phyloP scores from a whole-genome alignment of 352 stramenopile species.

The Globisporangium recalcitrans region DNA sequence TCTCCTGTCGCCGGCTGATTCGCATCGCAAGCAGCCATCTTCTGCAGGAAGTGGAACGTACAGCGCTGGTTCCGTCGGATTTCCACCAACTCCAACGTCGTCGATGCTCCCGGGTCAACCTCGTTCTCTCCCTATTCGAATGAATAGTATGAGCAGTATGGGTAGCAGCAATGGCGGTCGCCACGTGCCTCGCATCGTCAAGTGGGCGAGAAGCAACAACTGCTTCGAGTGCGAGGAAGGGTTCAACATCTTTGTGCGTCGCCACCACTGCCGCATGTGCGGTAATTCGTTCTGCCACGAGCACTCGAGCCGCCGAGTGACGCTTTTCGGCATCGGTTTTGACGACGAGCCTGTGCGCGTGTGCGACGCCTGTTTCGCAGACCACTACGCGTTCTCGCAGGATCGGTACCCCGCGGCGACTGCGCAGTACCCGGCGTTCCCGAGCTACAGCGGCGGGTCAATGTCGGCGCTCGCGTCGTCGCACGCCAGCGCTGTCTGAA shows the following conservation, averaged over 20 bases:
- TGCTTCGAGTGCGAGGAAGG: conserved; percentile 82
- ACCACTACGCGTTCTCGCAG: conserved; percentile 52
- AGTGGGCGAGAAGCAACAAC: conserved; percentile 74
- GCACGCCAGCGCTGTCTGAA: conserved; percentile 14
- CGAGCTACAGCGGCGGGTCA: conserved; percentile 11
- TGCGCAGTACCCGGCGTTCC: conserved; percentile 9
- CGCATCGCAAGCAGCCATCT: conserved; percentile 34
- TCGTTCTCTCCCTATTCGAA: conserved; percentile 9
- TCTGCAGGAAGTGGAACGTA: conserved; percentile 28
- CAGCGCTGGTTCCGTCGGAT: conserved; percentile 23
- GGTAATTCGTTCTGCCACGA: conserved; percentile 86
- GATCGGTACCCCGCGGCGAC: conserved; percentile 15
- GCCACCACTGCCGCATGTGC: conserved; percentile 85
- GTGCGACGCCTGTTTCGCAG: conserved; percentile 81
- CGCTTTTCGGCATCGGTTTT: conserved; percentile 74
- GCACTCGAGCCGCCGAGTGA: conserved; percentile 71
- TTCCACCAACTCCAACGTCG: conserved; percentile 11
- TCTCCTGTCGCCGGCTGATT: conserved; percentile 39
- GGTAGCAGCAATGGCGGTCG: conserved; percentile 15
- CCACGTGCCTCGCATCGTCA: conserved; percentile 55
- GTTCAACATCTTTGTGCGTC: conserved; percentile 80
- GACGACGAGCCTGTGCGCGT: conserved; percentile 81
- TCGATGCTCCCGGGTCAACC: conserved; percentile 6
- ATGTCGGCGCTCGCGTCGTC: conserved; percentile 13
- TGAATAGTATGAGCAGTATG: conserved; percentile 14